Conservation (phyloP, 2,329 filamentous ascomycete species). For the Aspergillus cejpii region DNA sequence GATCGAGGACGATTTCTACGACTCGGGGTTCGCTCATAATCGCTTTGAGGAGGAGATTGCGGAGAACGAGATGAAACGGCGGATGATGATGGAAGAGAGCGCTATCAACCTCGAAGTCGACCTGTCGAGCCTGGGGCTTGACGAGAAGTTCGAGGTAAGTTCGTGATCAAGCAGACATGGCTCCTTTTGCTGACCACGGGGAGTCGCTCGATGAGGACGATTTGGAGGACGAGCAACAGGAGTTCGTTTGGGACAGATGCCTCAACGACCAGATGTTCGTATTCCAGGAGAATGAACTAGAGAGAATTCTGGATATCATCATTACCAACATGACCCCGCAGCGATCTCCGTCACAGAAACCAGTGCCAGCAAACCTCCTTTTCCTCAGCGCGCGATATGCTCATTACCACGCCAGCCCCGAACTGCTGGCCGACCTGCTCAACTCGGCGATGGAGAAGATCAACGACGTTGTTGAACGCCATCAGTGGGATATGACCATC, state of each 20-base stretch:
- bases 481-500: constrained; percentile 99
- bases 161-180: neutral
- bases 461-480: constrained; percentile 87
- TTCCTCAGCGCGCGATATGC: constrained; percentile 94
- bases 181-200: neutral
- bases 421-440: constrained; percentile 73
- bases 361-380: constrained; percentile 92
- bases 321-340: constrained; percentile 98
- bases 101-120: constrained; percentile 95
- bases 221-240: constrained; percentile 78
- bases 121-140: constrained; percentile 86
- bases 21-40: constrained; percentile 82
- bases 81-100: constrained; percentile 97
- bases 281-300: constrained; percentile 89
- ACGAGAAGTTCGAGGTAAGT: constrained; percentile 84
- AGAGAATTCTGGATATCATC: constrained; percentile 86
- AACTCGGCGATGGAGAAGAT: constrained; percentile 90
- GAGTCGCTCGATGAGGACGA: constrained; percentile 71
- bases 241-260: constrained; percentile 93
- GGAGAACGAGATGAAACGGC: constrained; percentile 86
- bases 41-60: constrained; percentile 95
- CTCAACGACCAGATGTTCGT: constrained; percentile 99
- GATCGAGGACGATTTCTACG: constrained; percentile 77
- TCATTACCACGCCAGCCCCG: constrained; percentile 86
- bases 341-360: constrained; percentile 91